Base-by-base conservation (phyloP, 2,329 filamentous ascomycete species). In the Colletotrichum lini region DNA sequence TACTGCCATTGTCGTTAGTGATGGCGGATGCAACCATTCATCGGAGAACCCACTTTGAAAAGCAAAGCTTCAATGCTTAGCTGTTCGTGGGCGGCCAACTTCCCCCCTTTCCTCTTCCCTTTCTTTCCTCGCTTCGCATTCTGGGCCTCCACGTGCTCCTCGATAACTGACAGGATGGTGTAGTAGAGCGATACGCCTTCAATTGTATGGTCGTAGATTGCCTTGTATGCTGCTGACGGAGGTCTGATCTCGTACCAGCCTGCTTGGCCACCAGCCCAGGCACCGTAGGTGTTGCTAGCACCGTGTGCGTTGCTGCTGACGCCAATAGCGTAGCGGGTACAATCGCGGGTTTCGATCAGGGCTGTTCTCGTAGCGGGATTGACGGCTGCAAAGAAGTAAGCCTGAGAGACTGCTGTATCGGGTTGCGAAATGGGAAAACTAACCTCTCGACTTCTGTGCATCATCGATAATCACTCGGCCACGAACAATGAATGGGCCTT, bases 171-270 rank as follows among this genome's bases (percentile, higher is more conserved):
- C 50, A 89, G 82, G 3, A 93, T 78, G 64, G 85, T 87, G 78
- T 93, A 93, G 74, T 94, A 88, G 23, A 93, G 80, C 10, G 85
- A 84, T 15, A 93, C 87, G 2, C 89, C 91, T 77, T 92, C 86
- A 62, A 87, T 84, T 85, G 93, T 92, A 58, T 86, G 83, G 40
- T 86, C 80, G 79, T 88, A 91, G 38, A 89, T 88, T 7, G 80
- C 75, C 61, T 82, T 80, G 78, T 93, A 95, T 2, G 81, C 79
- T 12, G 82, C 77, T n/a, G 87, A 83, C 1, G 93, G 91, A 42
- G 83, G 83, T 40, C 67, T 38, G 52, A 94, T 86, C 76, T 91
- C 88, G 77, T 90, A 94, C 91, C 92, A 94, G 54, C 91, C 92
- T 15, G 90, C 87, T 65, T 84, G 79, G 47, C 90, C 90, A 40